Base-by-base conservation (phyloP, 1,284 basidiomycete genomes). In the Trichosporon sp. region DNA sequence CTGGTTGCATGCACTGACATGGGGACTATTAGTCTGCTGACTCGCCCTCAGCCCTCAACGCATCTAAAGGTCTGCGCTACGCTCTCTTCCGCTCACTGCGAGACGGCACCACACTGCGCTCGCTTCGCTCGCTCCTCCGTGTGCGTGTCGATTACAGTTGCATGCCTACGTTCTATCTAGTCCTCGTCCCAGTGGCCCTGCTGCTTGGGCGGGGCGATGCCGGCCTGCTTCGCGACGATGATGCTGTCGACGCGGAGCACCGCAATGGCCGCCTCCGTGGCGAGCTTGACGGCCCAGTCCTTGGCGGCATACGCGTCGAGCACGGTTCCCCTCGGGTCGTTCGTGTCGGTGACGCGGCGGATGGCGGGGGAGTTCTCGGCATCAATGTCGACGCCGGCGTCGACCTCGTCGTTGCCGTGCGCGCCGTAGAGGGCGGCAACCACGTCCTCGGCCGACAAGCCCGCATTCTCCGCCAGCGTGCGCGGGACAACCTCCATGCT, bases 171-270 rank as follows among this genome's bases (percentile, higher is more conserved):
- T 16, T 63, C 59, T 63, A 63, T 56, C 78, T 84, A 84, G 71
- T 85, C 84, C 67, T 85, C 83, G 74, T 85, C 84, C 84, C 84
- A 85, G 78, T 85, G 80, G 65, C 83, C 82, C 74, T 78, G 77
- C 76, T 84, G 84, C 76, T 85, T 85, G 46, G 83, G 83, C 54
- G 84, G 83, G n/a, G 80, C 80, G 40, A 85, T 78, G 69, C 93
- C 93, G 0, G 93, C 93, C 66, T 92, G 92, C 81, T 94, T 94
- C 84, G 92, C 94, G 90, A 98, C 96, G 85, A 99, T 99, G 84
- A 98, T 98, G 78, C 92, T 93, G 84, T 99, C 97, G 10, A 99
- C 97, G 71, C 91, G 92, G 65, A 99, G 89, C 26, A 99, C 94
- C 0, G 92, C 91, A 68, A 96, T 90, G 1, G 97, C 97, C 4